Evolutionary conservation across 371 early-diverging fungal species (phyloP).

Genomic region (Entomophthora muscae): DNA sequence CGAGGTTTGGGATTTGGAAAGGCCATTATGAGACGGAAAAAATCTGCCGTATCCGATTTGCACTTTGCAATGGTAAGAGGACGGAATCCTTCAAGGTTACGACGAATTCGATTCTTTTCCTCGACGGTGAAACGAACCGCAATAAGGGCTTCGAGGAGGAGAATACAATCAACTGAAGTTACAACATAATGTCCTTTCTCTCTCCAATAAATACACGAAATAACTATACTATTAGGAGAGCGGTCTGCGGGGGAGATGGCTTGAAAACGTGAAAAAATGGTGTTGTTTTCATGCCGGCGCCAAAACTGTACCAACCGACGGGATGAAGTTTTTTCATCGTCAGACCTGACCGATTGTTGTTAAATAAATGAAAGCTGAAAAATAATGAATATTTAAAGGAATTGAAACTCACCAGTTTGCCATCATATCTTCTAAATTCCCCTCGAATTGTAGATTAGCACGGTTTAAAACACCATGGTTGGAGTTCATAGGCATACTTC

Average conservation of each 20-base stretch:
- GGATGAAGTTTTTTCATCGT: conserved; percentile 37
- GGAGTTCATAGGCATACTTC: background rate
- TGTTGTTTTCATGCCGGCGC: conserved; percentile 36
- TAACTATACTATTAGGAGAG: conserved; percentile 36
- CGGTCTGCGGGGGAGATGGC: conserved; percentile 30
- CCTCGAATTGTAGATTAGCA: conserved; percentile 42
- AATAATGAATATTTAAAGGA: background rate
- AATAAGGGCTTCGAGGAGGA: conserved; percentile 49
- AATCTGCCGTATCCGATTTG: conserved; percentile 50
- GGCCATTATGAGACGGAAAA: conserved; percentile 64
- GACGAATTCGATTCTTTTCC: conserved; percentile 70
- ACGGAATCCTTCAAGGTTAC: conserved; percentile 65
- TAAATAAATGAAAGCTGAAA: background rate
- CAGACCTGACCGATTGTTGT: conserved; percentile 14
- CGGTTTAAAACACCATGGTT: conserved; percentile 14
- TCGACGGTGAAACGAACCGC: conserved; percentile 59
- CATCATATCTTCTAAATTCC: conserved; percentile 39
- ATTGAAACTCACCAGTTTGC: conserved; percentile 20
- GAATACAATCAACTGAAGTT: conserved; percentile 65
- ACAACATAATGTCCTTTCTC: conserved; percentile 52
- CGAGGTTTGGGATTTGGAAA: conserved; percentile 69
- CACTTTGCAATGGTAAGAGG: conserved; percentile 61
- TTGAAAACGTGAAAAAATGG: conserved; percentile 42
- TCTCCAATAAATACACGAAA: conserved; percentile 71
- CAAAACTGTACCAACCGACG: conserved; percentile 60